Evolutionary conservation across 495 filamentous ascomycete genomes (phyloP), one percentile per base, ranked within the genome.

Genomic region (Aspergillus nanangensis): DNA sequence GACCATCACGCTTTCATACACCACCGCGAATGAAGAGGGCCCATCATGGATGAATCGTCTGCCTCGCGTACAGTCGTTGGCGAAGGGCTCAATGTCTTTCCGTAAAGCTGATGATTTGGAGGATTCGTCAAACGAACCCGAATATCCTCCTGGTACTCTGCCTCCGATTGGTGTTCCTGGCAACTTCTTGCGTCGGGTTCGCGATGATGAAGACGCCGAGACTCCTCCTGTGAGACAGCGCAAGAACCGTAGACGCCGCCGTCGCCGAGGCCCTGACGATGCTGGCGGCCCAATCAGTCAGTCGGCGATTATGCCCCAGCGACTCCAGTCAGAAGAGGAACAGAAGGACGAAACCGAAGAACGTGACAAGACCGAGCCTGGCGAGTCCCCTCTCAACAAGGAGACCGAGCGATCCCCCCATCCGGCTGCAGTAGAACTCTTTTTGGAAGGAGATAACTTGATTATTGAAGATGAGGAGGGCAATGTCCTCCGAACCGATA

Each of bases 1-100:
- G 49, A 88, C 88, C 9, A 77, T 99, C 39, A 95, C 93, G 10
- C 85, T 97, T 75, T 97, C 94, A 0, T 97, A 96, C 69, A 97
- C 94, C 0, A 74, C 80, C 53, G 90, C 85, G 44, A 85, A 84
- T 43, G 92, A 96, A 54, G 91, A 96, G 5, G 88, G 88, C 5
- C 89, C 89, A 2, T 81, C 77, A 15, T 99, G 94, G 94, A 91
- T 97, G 84, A 88, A 91, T 49, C 81, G 94, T 39, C 72, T 99
- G 21, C 94, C 94, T 21, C 82, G 93, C 36, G 92, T 99, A 31
- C 69, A 71, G 25, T 96, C 94, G 0, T 74, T 82, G 37, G 88
- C 90, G 32, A 87, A 87, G 60, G 76, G 71, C 11, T 95, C 88
- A 10, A 88, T 94, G 80, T 90, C 89, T 0, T 78, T 85, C 58